Percentiles rank a stretch among this genome's conserved stretches.
Evolutionary conservation across 2,329 filamentous ascomycete genomes (phyloP).

Genomic region (Cytospora leucostoma): DNA sequence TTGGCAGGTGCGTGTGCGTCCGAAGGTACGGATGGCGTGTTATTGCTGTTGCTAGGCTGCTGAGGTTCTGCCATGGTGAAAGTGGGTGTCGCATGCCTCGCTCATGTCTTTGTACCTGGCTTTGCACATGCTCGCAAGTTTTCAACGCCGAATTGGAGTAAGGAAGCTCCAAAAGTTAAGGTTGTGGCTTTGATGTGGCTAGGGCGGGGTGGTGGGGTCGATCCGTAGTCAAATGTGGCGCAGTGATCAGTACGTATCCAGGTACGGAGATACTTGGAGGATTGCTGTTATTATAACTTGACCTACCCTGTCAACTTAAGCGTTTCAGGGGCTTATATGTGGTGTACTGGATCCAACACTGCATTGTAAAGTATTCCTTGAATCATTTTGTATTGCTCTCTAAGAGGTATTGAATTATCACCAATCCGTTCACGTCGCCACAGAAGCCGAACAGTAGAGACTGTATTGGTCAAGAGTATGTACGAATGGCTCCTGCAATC

Average conservation of each 20-base stretch:
- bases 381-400: too few relatives aligned
- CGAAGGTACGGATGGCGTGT: not conserved
- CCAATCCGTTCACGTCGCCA: too few relatives aligned
- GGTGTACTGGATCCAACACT: too few relatives aligned
- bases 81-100: slow-evolving; percentile 21
- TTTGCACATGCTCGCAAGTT: not conserved
- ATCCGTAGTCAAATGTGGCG: not conserved
- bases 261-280: not conserved
- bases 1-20: not conserved
- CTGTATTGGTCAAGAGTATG: too few relatives aligned
- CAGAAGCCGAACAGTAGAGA: too few relatives aligned
- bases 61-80: slow-evolving; percentile 22
- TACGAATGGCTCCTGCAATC: too few relatives aligned
- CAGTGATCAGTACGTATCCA: not conserved
- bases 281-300: too few relatives aligned
- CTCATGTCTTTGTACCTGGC: slow-evolving; percentile 4
- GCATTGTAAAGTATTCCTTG: too few relatives aligned
- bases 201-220: not conserved
- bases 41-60: slow-evolving; percentile 7
- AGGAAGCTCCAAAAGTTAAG: not conserved
- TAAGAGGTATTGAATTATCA: too few relatives aligned
- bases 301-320: too few relatives aligned
- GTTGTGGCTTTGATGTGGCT: not conserved
- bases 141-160: not conserved
- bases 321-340: too few relatives aligned